phyloP scores from a whole-genome alignment of 352 stramenopile genomes.

The Phytopythium aichiense region DNA sequence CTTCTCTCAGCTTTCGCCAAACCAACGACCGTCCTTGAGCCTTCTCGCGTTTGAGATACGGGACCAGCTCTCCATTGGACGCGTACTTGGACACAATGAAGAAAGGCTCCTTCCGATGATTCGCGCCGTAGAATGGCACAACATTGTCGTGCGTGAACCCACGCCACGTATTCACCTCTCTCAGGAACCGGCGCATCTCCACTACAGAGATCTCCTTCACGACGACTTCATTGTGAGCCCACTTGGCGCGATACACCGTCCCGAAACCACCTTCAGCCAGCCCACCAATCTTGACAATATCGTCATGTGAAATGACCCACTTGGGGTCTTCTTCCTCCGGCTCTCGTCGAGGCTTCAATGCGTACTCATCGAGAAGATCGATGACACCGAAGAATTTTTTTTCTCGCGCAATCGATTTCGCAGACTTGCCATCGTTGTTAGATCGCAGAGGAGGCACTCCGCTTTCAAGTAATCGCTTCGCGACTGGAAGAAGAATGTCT shows the following conservation, averaged over 20 bases:
- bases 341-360: background rate
- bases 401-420: background rate
- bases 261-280: conserved; percentile 6
- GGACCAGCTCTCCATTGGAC: conserved; percentile 8
- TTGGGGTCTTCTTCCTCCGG: conserved; percentile 6
- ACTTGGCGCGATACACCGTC: conserved; percentile 15
- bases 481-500: conserved; percentile 11
- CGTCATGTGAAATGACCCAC: conserved; percentile 10
- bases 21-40: background rate
- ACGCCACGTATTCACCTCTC: conserved; percentile 15
- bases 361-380: conserved; percentile 4
- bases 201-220: conserved; percentile 12
- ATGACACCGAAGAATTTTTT: background rate
- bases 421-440: background rate
- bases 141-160: conserved; percentile 12
- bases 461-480: conserved; percentile 12
- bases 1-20: conserved; percentile 14
- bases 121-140: conserved; percentile 15
- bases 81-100: conserved; percentile 19
- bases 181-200: conserved; percentile 10
- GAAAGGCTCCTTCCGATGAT: conserved; percentile 13
- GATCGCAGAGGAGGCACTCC: conserved; percentile 1
- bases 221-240: conserved; percentile 8
- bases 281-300: background rate
- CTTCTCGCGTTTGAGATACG: conserved; percentile 13